Conservation (phyloP, 306 rosid species). For the Vigna reflexopilosa region DNA sequence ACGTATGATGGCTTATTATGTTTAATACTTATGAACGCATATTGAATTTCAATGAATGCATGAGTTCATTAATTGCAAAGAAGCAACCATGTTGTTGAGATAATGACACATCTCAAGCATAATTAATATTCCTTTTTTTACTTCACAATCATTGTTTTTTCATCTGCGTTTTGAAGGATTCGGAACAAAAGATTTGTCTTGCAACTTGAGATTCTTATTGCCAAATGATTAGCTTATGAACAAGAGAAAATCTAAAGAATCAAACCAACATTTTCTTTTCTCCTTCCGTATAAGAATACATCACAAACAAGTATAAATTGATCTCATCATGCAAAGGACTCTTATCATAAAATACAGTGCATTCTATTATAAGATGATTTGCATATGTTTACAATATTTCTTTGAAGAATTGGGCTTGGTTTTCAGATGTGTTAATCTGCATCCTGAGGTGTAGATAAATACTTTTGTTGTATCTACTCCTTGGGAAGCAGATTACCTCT, state of each 20-base stretch:
- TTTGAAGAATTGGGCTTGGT: background rate
- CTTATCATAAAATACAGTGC: conserved; percentile 36
- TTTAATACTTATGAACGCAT: background rate
- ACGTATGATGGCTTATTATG: too few relatives aligned
- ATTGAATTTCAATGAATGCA: background rate
- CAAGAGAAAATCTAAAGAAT: background rate
- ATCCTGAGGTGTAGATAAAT: background rate
- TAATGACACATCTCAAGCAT: background rate
- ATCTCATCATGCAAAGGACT: conserved; percentile 12
- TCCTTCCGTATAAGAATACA: too few relatives aligned
- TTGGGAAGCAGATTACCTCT: background rate
- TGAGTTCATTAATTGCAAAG: background rate
- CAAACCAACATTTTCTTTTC: background rate
- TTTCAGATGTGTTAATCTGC: background rate
- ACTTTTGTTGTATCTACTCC: background rate
- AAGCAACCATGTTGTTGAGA: background rate
- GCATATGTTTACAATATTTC: background rate
- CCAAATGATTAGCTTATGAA: background rate
- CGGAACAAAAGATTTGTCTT: background rate
- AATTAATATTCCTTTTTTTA: background rate
- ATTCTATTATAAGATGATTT: background rate
- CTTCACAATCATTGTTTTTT: background rate
- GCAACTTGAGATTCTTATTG: background rate
- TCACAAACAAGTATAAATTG: conserved; percentile 48
- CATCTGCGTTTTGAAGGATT: background rate